Base-by-base conservation (phyloP, 2,329 filamentous ascomycete species). In the Penicillium polonicum region DNA sequence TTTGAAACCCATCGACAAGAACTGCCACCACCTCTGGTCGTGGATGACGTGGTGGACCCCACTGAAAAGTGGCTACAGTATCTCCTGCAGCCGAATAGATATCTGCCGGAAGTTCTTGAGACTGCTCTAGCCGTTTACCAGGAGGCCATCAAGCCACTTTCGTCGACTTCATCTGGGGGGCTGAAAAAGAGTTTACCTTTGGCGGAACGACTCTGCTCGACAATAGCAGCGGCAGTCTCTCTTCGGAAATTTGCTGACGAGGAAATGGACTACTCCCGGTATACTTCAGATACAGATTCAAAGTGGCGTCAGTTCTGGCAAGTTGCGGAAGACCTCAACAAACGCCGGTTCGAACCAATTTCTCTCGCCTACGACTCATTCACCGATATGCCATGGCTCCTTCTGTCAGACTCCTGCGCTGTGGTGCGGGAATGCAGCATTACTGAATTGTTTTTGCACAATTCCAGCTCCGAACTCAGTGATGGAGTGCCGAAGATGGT, bases 241-340 rank as follows among this genome's bases (percentile, higher is more conserved):
- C 77, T 92, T 36, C 82, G 84, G 44, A 85, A 85, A 53, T 80
- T 79, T 31, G 78, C 85, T 10, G 82, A 85, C 15, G 86, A 86
- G 15, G 83, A 83, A 29, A 85, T 90, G 74, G 89, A 95, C 68
- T 91, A 90, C 65, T 85, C 89, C 25, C 83, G 87, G 57, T 94
- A 92, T 71, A 84, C 89, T 56, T 79, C 81, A 35, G 87, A 90
- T 33, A 87, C 88, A 52, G 89, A 94, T 69, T 82, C 84, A 12
- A 92, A 96, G 72, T 99, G 94, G 94, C 86, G 89, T 61, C 85
- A 90, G 50, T 96, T 96, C 74, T 96, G 92, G 78, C 87, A 92
- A 33, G 82, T 97, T 19, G 82, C 96, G 19, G 82, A 90, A 13
- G 92, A 96, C 71, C 79, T 99, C 41, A 92, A 97, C 71, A 92